These are phyloP conservation scores for Theileria luwenshuni DNA, from an alignment of 169 alveolate species.

Conservation along the genomic window DNA sequence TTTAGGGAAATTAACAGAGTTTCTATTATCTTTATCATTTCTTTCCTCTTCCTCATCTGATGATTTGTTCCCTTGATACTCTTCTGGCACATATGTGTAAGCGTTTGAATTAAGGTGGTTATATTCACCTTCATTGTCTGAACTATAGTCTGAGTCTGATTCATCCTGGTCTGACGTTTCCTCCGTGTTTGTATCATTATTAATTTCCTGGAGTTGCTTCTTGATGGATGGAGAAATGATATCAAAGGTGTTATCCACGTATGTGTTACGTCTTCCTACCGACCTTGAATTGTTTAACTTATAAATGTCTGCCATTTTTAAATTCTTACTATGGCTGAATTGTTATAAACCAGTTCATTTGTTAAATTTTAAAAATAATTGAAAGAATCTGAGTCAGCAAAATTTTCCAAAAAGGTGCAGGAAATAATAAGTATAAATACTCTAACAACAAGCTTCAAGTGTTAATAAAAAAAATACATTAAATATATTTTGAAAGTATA, in stretches of 20 bases:
- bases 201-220: not conserved
- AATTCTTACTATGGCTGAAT: not conserved
- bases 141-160: no score
- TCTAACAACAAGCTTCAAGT: not conserved
- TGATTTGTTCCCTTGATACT: no score
- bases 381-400: not conserved
- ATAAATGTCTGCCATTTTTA: not conserved
- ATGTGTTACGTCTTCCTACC: not conserved
- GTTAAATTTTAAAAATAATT: no score
- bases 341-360: not conserved
- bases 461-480: not conserved
- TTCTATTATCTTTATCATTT: no score
- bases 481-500: slow-evolving; percentile 2
- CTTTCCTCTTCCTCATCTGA: no score
- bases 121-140: no score
- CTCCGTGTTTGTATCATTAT: no score
- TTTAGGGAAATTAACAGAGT: no score
- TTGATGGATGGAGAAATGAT: not conserved
- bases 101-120: no score
- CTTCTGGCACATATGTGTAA: no score
- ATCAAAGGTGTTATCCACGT: not conserved
- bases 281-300: not conserved
- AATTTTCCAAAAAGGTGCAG: not conserved
- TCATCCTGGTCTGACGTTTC: no score
- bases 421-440: not conserved